Conservation (phyloP, 2,329 filamentous ascomycete species). For the Sporothrix sp. region DNA sequence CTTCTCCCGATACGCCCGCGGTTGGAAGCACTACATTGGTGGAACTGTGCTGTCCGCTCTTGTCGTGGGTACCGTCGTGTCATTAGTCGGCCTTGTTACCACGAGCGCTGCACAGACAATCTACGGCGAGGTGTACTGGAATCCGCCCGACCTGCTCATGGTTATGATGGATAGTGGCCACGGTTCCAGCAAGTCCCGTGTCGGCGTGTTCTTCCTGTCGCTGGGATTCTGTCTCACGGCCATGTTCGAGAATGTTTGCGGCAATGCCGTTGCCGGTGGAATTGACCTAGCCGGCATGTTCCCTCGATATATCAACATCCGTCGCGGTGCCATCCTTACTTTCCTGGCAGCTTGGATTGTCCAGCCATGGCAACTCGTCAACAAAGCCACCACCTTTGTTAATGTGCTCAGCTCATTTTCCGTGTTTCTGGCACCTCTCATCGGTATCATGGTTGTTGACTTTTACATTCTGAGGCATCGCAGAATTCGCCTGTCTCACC, state of each 20-base stretch:
- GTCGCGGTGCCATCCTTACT: constrained; percentile 41
- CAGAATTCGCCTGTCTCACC: constrained; percentile 25
- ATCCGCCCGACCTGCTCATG: constrained; percentile 32
- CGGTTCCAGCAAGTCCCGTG: constrained; percentile 26
- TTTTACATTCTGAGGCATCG: constrained; percentile 25
- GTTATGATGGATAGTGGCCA: constrained; percentile 27
- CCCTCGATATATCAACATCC: constrained; percentile 45
- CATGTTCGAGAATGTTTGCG: constrained; percentile 35
- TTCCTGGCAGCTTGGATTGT: constrained; percentile 34
- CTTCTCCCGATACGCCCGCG: constrained; percentile 33
- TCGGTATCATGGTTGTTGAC: constrained; percentile 15
- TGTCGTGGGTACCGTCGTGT: constrained; percentile 30
- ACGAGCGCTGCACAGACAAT: constrained; percentile 22
- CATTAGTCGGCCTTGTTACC: constrained; percentile 30
- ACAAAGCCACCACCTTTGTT: constrained; percentile 36
- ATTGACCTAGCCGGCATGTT: constrained; percentile 46
- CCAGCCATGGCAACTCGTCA: constrained; percentile 43
- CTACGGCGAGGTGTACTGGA: constrained; percentile 31
- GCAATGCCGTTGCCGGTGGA: constrained; percentile 41
- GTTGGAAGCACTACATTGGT: constrained; percentile 36
- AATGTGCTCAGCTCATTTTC: constrained; percentile 34
- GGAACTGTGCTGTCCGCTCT: constrained; percentile 20
- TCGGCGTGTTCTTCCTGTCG: constrained; percentile 37
- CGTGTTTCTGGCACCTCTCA: constrained; percentile 16
- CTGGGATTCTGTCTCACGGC: constrained; percentile 35